Base-by-base conservation (phyloP, 2,329 filamentous ascomycete genomes). In the Gnomoniopsis smithogilvyi region DNA sequence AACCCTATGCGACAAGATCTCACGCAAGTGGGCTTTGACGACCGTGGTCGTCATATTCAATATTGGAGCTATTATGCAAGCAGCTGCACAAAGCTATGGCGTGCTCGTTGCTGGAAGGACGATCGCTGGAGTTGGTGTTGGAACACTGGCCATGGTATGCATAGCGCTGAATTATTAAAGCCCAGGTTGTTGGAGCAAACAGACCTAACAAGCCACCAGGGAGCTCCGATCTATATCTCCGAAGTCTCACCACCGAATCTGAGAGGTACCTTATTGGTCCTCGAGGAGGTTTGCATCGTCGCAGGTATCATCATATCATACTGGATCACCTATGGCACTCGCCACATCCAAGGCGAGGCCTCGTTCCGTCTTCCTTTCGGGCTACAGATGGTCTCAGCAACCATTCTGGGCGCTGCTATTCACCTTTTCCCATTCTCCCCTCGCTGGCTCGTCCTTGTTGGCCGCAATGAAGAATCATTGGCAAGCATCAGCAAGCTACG, bases 261-360 rank as follows among this genome's bases (percentile, higher is more conserved):
- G 6, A 64, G 74, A 48, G 75, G 74, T 1, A 67, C 72, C 2
- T 66, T 77, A 6, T 72, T 82, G 2, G 69, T 82, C 64, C 79
- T 82, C 68, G 81, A 81, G 65, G 70, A 73, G 2, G 76, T 83
- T 64, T 78, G 74, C 4, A 72, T 83, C 56, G 79, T 82, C 41
- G 77, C 78, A 50, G 84, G 80, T 2, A 78, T 77, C 58, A 75
- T 82, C 3, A 70, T 82, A 24, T 76, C 80, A 1, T 84, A 77
- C 64, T 84, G 79, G 77, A 80, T 81, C 41, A 80, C 78, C 0
- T 85, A 82, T 58, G 81, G 75, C 0, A 83, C 80, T 0, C 68
- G 72, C 6, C 70, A 73, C 62, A 74, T 81, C 45, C 60, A 68
- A 0, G 66, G 72, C 34, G 73, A 78, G 63, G 71, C 38, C 19